Conservation (phyloP, 352 stramenopile genomes). For the Phytophthora kernoviae region DNA sequence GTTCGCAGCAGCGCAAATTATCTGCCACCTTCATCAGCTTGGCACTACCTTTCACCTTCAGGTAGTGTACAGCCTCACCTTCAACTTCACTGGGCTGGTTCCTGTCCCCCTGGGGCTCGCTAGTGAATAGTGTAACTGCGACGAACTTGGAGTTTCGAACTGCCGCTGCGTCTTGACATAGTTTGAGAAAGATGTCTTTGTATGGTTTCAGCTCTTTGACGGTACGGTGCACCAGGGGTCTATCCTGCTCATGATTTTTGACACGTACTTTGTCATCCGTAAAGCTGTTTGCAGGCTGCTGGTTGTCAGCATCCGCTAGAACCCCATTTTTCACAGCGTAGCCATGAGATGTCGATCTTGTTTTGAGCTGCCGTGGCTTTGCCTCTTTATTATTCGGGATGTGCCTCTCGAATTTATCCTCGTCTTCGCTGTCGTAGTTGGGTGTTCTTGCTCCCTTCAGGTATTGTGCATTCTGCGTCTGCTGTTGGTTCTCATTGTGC, state of each 20-base stretch:
- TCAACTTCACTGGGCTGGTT: slow-evolving; percentile 22
- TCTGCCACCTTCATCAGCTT: slow-evolving; percentile 63
- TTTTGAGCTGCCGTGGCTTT: neutral
- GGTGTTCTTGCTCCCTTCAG: neutral
- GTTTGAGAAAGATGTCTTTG: slow-evolving; percentile 58
- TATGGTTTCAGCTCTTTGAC: slow-evolving; percentile 42
- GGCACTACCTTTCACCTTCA: slow-evolving; percentile 49
- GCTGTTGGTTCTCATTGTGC: neutral
- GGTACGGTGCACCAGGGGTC: slow-evolving; percentile 33
- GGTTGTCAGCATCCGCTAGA: slow-evolving; percentile 27
- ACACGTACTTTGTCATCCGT: neutral
- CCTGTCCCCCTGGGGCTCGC: slow-evolving; percentile 8
- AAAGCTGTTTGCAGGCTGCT: slow-evolving; percentile 22
- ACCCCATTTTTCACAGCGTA: slow-evolving; percentile 25
- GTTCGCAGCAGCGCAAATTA: slow-evolving; percentile 73
- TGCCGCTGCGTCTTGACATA: slow-evolving; percentile 54
- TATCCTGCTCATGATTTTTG: slow-evolving; percentile 12
- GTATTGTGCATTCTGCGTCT: neutral
- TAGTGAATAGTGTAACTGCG: slow-evolving; percentile 59
- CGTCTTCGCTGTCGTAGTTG: slow-evolving; percentile 22
- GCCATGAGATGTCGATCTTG: slow-evolving; percentile 2
- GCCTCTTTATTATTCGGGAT: neutral
- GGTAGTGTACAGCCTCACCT: slow-evolving; percentile 34
- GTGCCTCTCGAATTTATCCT: slow-evolving; percentile 24
- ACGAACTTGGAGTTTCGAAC: slow-evolving; percentile 58